Conservation (phyloP, 2,329 filamentous ascomycete species). For the Nannizziopsis barbatae region DNA sequence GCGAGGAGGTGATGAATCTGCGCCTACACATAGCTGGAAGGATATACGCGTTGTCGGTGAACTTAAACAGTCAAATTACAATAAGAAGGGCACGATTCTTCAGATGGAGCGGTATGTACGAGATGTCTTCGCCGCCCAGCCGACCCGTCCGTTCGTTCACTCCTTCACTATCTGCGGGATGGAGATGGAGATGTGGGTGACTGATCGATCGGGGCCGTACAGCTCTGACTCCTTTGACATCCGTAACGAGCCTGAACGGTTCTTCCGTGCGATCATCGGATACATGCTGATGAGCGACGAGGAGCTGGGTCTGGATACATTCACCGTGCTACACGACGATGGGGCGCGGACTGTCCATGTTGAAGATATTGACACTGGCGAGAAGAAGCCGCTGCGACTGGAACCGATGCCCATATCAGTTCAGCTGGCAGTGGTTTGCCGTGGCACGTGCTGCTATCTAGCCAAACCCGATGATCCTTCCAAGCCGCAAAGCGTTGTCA, state of each 20-base stretch:
- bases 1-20: not conserved
- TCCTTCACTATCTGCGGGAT: slow-evolving; percentile 21
- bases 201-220: slow-evolving; percentile 27
- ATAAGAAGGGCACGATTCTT: slow-evolving; percentile 13
- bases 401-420: not conserved
- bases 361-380: not conserved
- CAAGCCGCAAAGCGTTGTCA: slow-evolving; percentile 21
- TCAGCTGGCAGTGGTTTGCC: slow-evolving; percentile 18
- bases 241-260: slow-evolving; percentile 22
- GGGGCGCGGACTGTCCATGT: slow-evolving; percentile 1
- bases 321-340: slow-evolving; percentile 16
- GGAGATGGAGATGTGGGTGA: slow-evolving; percentile 25
- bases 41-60: slow-evolving; percentile 16
- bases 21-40: slow-evolving; percentile 15
- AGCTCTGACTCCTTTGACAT: slow-evolving; percentile 25
- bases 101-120: slow-evolving; percentile 15
- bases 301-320: slow-evolving; percentile 25
- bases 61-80: slow-evolving; percentile 12
- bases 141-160: slow-evolving; percentile 24
- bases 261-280: slow-evolving; percentile 22
- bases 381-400: slow-evolving; percentile 4
- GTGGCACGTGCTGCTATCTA: slow-evolving; percentile 20
- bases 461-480: slow-evolving; percentile 11
- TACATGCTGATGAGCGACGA: slow-evolving; percentile 26
- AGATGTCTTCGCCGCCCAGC: slow-evolving; percentile 18